Conservation (phyloP, 169 alveolate genomes). For the Plasmodium fragile region DNA sequence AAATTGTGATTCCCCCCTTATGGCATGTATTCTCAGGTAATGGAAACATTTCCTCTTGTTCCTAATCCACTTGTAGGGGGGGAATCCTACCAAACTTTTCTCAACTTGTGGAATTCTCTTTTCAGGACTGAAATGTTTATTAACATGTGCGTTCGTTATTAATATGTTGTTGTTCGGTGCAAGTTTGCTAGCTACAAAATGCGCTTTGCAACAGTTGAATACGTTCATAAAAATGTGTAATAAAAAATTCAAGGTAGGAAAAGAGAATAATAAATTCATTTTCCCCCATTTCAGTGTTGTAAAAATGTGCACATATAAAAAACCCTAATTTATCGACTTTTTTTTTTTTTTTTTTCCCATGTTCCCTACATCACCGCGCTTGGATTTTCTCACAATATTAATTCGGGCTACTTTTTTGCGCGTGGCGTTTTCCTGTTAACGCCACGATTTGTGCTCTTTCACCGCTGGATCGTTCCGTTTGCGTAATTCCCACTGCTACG, state of each 20-base stretch:
- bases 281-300: background rate
- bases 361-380: background rate
- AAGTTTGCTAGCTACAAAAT: background rate
- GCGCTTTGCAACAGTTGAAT: background rate
- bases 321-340: background rate
- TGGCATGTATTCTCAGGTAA: background rate
- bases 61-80: background rate
- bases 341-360: background rate
- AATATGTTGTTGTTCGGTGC: background rate
- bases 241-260: background rate
- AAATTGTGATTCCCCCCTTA: background rate
- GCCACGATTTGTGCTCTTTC: background rate
- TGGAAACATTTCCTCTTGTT: background rate
- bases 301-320: background rate
- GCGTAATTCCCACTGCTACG: background rate
- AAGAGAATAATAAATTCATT: background rate
- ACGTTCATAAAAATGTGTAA: background rate
- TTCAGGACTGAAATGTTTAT: background rate
- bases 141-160: background rate
- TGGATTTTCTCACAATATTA: background rate
- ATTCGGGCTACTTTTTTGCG: background rate
- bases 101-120: background rate
- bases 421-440: background rate
- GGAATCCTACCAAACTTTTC: background rate
- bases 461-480: background rate